These are phyloP conservation scores for Aspergillus sp. DNA, from an alignment of 2,329 filamentous ascomycete species.

Conservation along the genomic window DNA sequence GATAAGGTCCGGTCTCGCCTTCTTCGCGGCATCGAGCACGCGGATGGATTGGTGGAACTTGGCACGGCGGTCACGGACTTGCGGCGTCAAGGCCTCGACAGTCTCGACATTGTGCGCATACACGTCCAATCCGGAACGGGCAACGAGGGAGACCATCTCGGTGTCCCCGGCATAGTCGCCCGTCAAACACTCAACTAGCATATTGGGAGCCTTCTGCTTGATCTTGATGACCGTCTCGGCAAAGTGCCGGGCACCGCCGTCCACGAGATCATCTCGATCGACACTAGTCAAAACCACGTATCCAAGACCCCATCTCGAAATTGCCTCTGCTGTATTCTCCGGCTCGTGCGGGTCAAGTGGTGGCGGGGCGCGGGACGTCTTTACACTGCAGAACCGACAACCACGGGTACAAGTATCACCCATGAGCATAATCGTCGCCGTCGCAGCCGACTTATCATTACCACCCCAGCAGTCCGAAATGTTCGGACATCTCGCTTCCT, in stretches of 20 bases:
- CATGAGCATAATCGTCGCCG: conserved; percentile 99
- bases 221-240: conserved; percentile 92
- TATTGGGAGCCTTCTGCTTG: conserved; percentile 61
- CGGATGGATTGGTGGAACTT: conserved; percentile 78
- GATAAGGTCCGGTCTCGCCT: conserved; percentile 67
- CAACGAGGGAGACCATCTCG: conserved; percentile 80
- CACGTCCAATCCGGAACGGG: conserved; percentile 82
- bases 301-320: conserved; percentile 85
- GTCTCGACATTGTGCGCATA: conserved; percentile 98
- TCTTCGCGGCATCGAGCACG: conserved; percentile 77
- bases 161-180: conserved; percentile 81
- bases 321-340: conserved; percentile 90
- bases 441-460: conserved; percentile 77
- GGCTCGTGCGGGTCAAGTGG: conserved; percentile 93
- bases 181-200: conserved; percentile 46
- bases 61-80: conserved; percentile 81
- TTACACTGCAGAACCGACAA: conserved; percentile 95
- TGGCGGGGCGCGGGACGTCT: conserved; percentile 69
- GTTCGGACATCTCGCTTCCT: conserved; percentile 95
- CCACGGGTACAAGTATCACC: conserved; percentile 95
- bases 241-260: conserved; percentile 84
- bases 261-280: conserved; percentile 83
- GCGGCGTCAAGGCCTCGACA: conserved; percentile 80
- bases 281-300: conserved; percentile 94
- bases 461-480: conserved; percentile 98